Evolutionary conservation across 78 protist genomes (phyloP).

Genomic region (slime mould (Dictyostelium discoideum)): dicty_2.7 NC_007088.5:3790001-3790500

Average conservation of each 20-base stretch:
- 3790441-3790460: neutral
- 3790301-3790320: neutral
- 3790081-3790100: no score
- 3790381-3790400: neutral
- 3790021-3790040: neutral
- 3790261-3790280: slow-evolving; percentile 14
- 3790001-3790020: neutral
- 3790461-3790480: neutral
- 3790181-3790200: neutral
- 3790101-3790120: no score
- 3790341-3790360: neutral
- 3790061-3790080: neutral
- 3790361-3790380: slow-evolving; percentile 9
- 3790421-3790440: neutral
- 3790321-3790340: neutral
- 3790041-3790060: neutral
- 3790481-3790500: neutral
- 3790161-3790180: neutral
- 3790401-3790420: neutral
- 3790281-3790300: neutral
- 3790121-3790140: no score
- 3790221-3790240: neutral
- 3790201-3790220: neutral
- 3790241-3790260: neutral
- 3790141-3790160: neutral